Evolutionary conservation across 805 yeast species (phyloP), one percentile per base, ranked within the genome.

Genomic region (Candida ulmi): DNA sequence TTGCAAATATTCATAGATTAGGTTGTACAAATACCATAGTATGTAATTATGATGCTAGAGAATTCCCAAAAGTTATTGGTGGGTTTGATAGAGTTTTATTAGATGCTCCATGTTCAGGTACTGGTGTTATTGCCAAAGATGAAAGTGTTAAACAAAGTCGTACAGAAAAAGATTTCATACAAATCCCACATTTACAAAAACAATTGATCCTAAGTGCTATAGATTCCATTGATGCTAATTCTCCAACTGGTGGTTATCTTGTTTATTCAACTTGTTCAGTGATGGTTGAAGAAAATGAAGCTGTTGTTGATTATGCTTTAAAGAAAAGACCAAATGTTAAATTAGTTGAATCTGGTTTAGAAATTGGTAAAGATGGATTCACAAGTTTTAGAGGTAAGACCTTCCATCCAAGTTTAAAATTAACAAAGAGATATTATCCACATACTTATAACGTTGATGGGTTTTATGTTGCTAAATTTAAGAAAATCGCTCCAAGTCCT

Each of bases 21-120:
- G 99, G 98, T 7, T 93, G 98, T 65, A 84, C 88, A 35, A 93
- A 93, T 66, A 88, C 98, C 33, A 83, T 93, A 59, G 98, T 93
- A 26, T 90, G 96, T 67, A 85, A 93, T 64, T 90, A 93, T 62
- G 99, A 93, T 67, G 99, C 98, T 30, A 80, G 98, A 65, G 97
- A 91, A 64, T 93, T 93, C 61, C 98, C 99, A 36, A 88, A 88
- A 62, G 97, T 93, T 28, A 88, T 93, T 60, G 99, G 99, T 51
- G 99, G 99, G 0, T 93, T 93, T 54, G 98, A 93, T 62, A 79
- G 99, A 65, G 80, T 93, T 30, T 68, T 93, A 48, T 71, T 93
- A 52, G 99, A 93, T 72, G 99, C 99, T 26, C 99, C 99, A 50
- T 93, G 99, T 68, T 88, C 99, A 7, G 99, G 99, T 69, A 91